These are phyloP conservation scores for Metschnikowia dekortorum DNA, from an alignment of 805 yeast genomes.

Conservation along the genomic window DNA sequence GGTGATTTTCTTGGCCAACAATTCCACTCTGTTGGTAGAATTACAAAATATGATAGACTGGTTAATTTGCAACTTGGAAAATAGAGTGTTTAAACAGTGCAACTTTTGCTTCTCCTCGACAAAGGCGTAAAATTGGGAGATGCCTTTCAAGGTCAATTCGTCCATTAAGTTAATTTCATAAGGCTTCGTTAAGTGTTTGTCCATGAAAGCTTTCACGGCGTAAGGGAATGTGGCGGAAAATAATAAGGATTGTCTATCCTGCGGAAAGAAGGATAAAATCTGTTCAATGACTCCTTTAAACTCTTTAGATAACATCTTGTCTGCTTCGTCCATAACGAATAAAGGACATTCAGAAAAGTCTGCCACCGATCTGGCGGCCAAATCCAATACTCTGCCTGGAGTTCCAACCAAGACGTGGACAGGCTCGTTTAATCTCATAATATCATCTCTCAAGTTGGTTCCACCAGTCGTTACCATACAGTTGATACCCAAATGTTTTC, in stretches of 20 bases:
- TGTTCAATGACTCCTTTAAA: slow-evolving; percentile 85
- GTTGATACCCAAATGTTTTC: slow-evolving; percentile 86
- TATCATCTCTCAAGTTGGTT: slow-evolving; percentile 89
- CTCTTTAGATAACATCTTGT: slow-evolving; percentile 89
- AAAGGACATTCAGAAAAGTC: slow-evolving; percentile 81
- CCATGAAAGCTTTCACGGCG: slow-evolving; percentile 90
- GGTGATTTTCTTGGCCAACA: slow-evolving; percentile 91
- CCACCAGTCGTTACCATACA: slow-evolving; percentile 99
- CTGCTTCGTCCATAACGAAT: slow-evolving; percentile 98
- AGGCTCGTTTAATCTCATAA: slow-evolving; percentile 84
- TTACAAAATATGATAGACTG: slow-evolving; percentile 97
- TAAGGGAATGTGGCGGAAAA: slow-evolving; percentile 96
- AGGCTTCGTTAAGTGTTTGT: slow-evolving; percentile 82
- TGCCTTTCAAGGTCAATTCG: slow-evolving; percentile 92
- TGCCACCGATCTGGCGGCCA: slow-evolving; percentile 83
- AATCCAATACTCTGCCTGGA: slow-evolving; percentile 94
- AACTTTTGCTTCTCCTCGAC: slow-evolving; percentile 95
- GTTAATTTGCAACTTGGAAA: slow-evolving; percentile 90
- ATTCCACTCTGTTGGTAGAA: slow-evolving; percentile 93
- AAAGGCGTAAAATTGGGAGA: slow-evolving; percentile 96
- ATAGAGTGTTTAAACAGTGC: slow-evolving; percentile 91
- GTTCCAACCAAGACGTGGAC: slow-evolving; percentile 96
- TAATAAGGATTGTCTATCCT: slow-evolving; percentile 66
- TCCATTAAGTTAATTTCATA: slow-evolving; percentile 97
- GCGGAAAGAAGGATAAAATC: slow-evolving; percentile 75